Evolutionary conservation across 345 rosid genomes (phyloP), one percentile per base, ranked within the genome.

Genomic region (Aquilaria malaccensis): DNA sequence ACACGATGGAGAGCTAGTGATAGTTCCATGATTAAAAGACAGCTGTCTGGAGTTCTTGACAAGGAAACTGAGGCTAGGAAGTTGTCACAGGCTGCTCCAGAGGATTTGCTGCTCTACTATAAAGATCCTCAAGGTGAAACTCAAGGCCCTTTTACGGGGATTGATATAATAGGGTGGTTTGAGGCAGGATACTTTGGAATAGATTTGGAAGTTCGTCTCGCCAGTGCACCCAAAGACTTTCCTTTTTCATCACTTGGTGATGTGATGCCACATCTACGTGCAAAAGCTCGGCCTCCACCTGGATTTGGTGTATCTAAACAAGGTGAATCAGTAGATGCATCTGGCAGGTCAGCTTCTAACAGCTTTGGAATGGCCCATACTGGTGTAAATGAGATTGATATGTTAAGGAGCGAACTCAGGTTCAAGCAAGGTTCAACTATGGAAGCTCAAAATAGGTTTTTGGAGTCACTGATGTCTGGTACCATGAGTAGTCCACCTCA

Each of bases 161-260:
- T 72, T 76, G 97, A 94, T 80, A 83, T 94, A 55, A 84, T 94
- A 74, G 99, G 96, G 58, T 90, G 99, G 99, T 86, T 86, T 72
- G 97, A 94, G 75, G 92, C 95, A 76, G 96, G 95, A 33, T 94
- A 86, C 74, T 94, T 94, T 72, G 91, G 97, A 66, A 90, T 94
- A 71, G 95, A 94, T 74, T 80, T 94, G 82, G 83, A 63, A 58
- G 99, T 94, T 65, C 83, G 81, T 57, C 76, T 63, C 58, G 86
- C 80, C 45, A 80, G 45, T 83, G 88, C 95, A 58, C 75, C 97
- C 45, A 82, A 67, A 50, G 97, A 88, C 45, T 72, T 83, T 10
- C 85, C 95, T 9, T 94, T 90, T 77, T 73, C 71, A 22, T 74
- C 62, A 73, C 99, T 94, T 33, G 92, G 99, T 64, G 96, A 94